These are phyloP conservation scores for Pseudocercospora macadamiae DNA, from an alignment of 2,329 filamentous ascomycete species.

Conservation along the genomic window DNA sequence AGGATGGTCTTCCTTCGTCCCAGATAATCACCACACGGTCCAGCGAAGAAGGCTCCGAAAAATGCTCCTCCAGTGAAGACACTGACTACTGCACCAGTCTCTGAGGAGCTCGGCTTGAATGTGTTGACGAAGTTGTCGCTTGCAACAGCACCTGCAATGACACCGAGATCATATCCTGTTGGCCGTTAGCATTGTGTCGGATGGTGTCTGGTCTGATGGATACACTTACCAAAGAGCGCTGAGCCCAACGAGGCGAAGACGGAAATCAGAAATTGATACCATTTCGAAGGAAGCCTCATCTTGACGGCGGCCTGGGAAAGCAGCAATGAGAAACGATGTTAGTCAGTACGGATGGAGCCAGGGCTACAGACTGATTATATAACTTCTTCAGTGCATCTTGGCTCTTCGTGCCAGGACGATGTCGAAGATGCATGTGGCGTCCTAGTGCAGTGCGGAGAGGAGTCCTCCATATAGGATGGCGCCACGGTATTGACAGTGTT, in stretches of 20 bases:
- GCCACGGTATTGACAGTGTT: neutral
- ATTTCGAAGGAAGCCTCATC: constrained; percentile 61
- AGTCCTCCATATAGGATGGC: constrained; percentile 12
- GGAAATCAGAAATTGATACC: constrained; percentile 63
- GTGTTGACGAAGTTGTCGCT: constrained; percentile 45
- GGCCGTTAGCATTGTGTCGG: constrained; percentile 27
- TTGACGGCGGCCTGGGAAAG: constrained; percentile 19
- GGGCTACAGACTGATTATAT: neutral
- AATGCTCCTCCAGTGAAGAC: constrained; percentile 78
- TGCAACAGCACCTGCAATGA: constrained; percentile 61
- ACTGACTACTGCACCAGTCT: constrained; percentile 69
- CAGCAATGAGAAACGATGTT: no score
- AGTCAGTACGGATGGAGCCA: neutral
- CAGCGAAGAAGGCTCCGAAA: constrained; percentile 67
- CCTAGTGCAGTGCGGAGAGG: constrained; percentile 11
- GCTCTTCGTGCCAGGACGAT: neutral
- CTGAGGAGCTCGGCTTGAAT: constrained; percentile 45
- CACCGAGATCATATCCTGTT: constrained; percentile 53
- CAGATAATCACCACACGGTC: constrained; percentile 63
- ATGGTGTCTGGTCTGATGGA: neutral
- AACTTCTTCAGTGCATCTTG: neutral
- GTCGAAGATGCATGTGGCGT: constrained; percentile 11
- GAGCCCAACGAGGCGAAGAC: constrained; percentile 63
- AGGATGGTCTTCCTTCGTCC: constrained; percentile 74
- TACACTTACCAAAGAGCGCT: constrained; percentile 56